These are phyloP conservation scores for Flaveria trinervia DNA, from an alignment of 129 eudicot species.

Conservation along the genomic window DNA sequence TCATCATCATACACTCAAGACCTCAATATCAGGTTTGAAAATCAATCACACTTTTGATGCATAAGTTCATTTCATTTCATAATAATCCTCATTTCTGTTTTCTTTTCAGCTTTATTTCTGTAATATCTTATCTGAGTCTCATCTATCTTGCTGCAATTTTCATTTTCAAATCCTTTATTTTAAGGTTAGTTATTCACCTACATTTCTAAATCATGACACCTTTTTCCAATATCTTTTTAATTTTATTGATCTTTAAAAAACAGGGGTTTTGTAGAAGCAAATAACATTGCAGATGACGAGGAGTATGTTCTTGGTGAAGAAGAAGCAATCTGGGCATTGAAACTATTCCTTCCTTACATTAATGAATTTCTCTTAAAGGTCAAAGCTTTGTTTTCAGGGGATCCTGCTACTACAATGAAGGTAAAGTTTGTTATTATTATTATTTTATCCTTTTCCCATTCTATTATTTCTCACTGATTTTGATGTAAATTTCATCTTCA, in stretches of 20 bases:
- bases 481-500: conserved; percentile 19
- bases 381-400: conserved; percentile 88
- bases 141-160: conserved; percentile 86
- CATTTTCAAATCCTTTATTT: conserved; percentile 63
- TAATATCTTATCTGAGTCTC: conserved; percentile 79
- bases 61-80: conserved; percentile 19
- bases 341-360: conserved; percentile 65
- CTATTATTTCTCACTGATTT: conserved; percentile 19
- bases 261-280: conserved; percentile 53
- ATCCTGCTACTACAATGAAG: conserved; percentile 98
- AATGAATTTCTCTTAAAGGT: conserved; percentile 78
- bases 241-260: conserved; percentile 1
- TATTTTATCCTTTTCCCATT: background rate
- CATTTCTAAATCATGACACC: conserved; percentile 5
- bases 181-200: conserved; percentile 45
- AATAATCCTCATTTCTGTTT: conserved; percentile 7
- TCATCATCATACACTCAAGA: conserved; percentile 83
- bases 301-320: conserved; percentile 74
- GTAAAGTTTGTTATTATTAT: conserved; percentile 23
- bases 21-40: conserved; percentile 71
- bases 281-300: conserved; percentile 36
- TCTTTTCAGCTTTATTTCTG: conserved; percentile 72
- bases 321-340: conserved; percentile 80
- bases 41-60: background rate
- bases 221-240: conserved; percentile 8